Percentiles rank a stretch among this genome's conserved stretches.
phyloP scores from a whole-genome alignment of 805 yeast species.

The Cyberlindnera petersonii region DNA sequence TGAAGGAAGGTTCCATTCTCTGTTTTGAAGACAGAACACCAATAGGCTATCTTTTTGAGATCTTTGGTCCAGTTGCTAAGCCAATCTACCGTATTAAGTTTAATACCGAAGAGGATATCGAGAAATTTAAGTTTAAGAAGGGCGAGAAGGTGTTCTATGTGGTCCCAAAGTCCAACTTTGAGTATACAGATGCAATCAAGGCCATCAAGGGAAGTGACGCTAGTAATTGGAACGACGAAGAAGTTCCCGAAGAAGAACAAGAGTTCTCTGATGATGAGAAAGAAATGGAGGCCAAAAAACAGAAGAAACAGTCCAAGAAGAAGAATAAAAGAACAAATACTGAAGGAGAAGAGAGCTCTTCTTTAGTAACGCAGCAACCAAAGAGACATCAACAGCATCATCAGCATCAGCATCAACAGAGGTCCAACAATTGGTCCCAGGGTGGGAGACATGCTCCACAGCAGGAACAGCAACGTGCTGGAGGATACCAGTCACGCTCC shows the following conservation, averaged over 20 bases:
- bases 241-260: conserved; percentile 86
- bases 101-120: conserved; percentile 45
- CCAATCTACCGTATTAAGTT: conserved; percentile 81
- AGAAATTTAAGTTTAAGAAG: conserved; percentile 40
- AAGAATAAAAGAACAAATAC: conserved; percentile 27
- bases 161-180: conserved; percentile 74
- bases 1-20: conserved; percentile 76
- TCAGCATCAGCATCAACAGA: conserved; percentile 2
- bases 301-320: conserved; percentile 48
- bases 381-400: conserved; percentile 22
- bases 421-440: conserved; percentile 7
- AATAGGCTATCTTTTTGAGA: conserved; percentile 79
- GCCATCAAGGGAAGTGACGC: conserved; percentile 87
- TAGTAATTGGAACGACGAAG: conserved; percentile 92
- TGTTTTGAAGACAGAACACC: conserved; percentile 69
- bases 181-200: conserved; percentile 69
- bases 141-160: conserved; percentile 69
- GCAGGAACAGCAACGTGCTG: not conserved
- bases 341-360: not conserved
- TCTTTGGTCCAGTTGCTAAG: conserved; percentile 79
- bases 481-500: conserved; percentile 12
- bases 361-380: conserved; percentile 10
- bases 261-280: conserved; percentile 94
- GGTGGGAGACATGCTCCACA: not conserved
- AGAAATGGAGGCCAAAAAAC: conserved; percentile 66